phyloP scores from a whole-genome alignment of 140 eudicot species.

The Stevia rebaudiana region DNA sequence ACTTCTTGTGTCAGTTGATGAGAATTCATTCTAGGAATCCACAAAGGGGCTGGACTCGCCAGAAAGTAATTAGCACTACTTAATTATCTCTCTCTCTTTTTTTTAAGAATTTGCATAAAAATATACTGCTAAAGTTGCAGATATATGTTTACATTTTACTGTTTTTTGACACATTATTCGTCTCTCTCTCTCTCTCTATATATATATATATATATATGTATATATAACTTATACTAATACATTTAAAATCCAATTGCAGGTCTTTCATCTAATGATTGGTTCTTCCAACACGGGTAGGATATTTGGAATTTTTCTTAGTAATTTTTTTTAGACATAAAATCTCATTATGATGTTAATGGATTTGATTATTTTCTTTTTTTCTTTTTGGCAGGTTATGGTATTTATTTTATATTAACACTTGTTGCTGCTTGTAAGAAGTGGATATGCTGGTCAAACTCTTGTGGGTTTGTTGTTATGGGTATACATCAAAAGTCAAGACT shows the following conservation, averaged over 20 bases:
- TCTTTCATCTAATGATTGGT: conserved; percentile 90
- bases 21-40: conserved; percentile 78
- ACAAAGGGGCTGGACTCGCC: conserved; percentile 89
- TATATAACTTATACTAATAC: neutral
- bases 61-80: conserved; percentile 51
- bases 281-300: conserved; percentile 68
- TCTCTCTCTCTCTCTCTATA: too few species aligned
- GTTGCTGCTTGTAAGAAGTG: conserved; percentile 90
- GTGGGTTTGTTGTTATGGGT: conserved; percentile 94
- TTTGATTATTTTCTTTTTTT: neutral
- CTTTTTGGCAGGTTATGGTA: conserved; percentile 55
- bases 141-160: conserved; percentile 8
- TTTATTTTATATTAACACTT: conserved; percentile 63
- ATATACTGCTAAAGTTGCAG: neutral
- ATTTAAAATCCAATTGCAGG: conserved; percentile 42
- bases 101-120: neutral
- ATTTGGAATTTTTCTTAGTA: conserved; percentile 1
- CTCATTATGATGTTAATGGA: neutral
- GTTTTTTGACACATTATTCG: neutral
- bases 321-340: neutral
- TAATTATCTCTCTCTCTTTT: neutral
- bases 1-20: conserved; percentile 45
- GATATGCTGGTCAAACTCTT: conserved; percentile 85
- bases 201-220: neutral
- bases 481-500: conserved; percentile 1